Evolutionary conservation across 768 basidiomycete species (phyloP), one percentile per base, ranked within the genome.

Genomic region (Cystobasidium ongulense): DNA sequence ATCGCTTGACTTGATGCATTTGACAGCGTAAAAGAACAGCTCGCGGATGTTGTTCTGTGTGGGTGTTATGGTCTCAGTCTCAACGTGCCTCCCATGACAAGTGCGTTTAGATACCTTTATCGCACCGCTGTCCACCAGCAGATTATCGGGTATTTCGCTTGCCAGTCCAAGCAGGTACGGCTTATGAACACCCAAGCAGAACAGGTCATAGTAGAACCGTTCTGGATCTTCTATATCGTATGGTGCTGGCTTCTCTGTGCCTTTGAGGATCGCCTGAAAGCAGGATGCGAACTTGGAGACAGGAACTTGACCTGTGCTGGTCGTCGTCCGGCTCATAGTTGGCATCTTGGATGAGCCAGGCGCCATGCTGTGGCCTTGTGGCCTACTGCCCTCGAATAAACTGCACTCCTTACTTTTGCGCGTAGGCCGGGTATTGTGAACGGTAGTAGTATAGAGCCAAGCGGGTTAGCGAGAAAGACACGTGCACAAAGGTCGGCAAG

Each of bases 21-120:
- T 39, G 66, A 78, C 73, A 1, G 75, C 75, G 23, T 70, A 74
- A 7, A 38, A 54, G 50, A 78, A 77, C 3, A 78, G 63, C 23
- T 63, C 61, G 1, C 74, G 67, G 35, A 76, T 18, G 75, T 78
- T 78, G 61, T 72, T 46, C 78, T 77, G 59, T n/a, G 4, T 41
- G 1, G 23, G 15, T 15, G 8, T 18, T 21, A 18, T 36, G 18
- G 2, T 50, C 5, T 35, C 39, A 52, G 66, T 31, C 21, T 29
- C 7, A 7, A 11, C 27, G 5, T 11, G 8, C 61, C 15, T 5
- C 29, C 18, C 36, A 10, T 21, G 15, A 31, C 13, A 7, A 8
- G 7, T 41, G 21, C 7, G 29, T 15, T 15, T n/a, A 13, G 29
- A 17, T 29, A 67, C 65, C 68, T 71, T 71, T 46, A 59, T 39